phyloP scores from a whole-genome alignment of 2,329 filamentous ascomycete species.

The Aspergillus oerlinghausenensis region DNA sequence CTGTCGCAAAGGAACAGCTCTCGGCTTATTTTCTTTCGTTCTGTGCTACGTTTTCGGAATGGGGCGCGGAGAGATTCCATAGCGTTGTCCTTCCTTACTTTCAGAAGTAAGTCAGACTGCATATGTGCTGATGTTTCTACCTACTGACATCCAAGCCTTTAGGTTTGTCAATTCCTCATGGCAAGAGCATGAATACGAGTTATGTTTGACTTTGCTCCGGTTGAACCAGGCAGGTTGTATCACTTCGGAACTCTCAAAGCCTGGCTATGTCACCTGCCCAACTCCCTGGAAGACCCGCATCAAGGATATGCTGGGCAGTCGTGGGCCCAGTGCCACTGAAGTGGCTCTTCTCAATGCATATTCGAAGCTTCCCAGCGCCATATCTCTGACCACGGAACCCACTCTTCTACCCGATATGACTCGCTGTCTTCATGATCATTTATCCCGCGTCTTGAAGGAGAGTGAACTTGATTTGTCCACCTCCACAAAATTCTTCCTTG shows the following conservation, averaged over 20 bases:
- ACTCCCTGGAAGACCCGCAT: conserved; percentile 66
- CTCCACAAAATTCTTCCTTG: conserved; percentile 67
- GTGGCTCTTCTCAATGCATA: conserved; percentile 65
- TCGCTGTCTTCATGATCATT: conserved; percentile 60
- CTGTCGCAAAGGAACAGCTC: conserved; percentile 61
- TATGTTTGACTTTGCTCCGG: conserved; percentile 64
- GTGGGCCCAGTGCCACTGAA: conserved; percentile 48
- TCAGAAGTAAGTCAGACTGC: conserved; percentile 56
- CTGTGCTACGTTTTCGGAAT: conserved; percentile 72
- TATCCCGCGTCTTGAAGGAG: conserved; percentile 61
- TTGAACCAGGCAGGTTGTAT: conserved; percentile 51
- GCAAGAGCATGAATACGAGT: conserved; percentile 62
- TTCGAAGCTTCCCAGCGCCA: conserved; percentile 58
- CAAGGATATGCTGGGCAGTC: conserved; percentile 59
- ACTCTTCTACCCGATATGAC: conserved; percentile 63
- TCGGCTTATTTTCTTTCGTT: conserved; percentile 76
- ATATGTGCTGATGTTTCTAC: not conserved
- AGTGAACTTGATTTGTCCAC: conserved; percentile 57
- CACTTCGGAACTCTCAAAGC: conserved; percentile 42
- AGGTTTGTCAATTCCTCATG: conserved; percentile 74
- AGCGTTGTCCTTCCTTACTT: conserved; percentile 76
- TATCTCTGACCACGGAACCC: conserved; percentile 54
- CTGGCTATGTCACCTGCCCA: conserved; percentile 39
- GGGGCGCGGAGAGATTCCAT: conserved; percentile 70
- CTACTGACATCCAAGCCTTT: conserved; percentile 13